These are phyloP conservation scores for Penicillium dipodomyicola DNA, from an alignment of 495 filamentous ascomycete genomes.

Conservation along the genomic window DNA sequence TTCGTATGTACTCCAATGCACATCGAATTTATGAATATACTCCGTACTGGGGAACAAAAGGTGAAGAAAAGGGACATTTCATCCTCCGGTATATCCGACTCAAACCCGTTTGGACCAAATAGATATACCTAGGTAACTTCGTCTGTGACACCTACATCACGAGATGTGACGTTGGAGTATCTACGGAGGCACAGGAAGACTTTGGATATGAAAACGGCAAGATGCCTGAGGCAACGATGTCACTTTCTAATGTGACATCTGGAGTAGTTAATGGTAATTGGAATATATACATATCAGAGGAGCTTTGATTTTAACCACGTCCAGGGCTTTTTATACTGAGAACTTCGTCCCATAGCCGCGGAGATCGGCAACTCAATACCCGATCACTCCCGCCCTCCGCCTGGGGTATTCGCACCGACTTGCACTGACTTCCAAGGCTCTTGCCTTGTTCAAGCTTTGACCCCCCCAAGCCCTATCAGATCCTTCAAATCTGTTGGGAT, in stretches of 20 bases:
- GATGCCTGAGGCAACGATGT: constrained; percentile 18
- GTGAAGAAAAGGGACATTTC: background rate
- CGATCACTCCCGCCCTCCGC: constrained; percentile 21
- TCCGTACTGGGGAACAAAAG: background rate
- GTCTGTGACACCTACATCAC: background rate
- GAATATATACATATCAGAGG: background rate
- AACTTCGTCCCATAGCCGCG: constrained; percentile 23
- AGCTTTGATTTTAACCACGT: no score
- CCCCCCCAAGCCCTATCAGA: constrained; percentile 7
- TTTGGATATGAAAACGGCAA: constrained; percentile 18
- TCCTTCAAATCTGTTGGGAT: background rate
- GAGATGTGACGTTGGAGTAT: background rate
- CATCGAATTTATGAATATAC: no score
- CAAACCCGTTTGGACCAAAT: background rate
- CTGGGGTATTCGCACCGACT: constrained; percentile 11
- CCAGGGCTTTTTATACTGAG: background rate
- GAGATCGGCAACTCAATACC: constrained; percentile 21
- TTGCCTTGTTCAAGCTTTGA: constrained; percentile 12
- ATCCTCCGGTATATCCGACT: background rate
- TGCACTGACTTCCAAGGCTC: constrained; percentile 2
- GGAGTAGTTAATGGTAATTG: no score
- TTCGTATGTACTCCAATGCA: no score
- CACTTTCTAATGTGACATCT: constrained; percentile 8
- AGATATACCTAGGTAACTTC: background rate
- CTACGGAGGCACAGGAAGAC: no score